Base-by-base conservation (phyloP, 371 early-diverging fungal genomes). In the Basidiobolus heterosporus region DNA sequence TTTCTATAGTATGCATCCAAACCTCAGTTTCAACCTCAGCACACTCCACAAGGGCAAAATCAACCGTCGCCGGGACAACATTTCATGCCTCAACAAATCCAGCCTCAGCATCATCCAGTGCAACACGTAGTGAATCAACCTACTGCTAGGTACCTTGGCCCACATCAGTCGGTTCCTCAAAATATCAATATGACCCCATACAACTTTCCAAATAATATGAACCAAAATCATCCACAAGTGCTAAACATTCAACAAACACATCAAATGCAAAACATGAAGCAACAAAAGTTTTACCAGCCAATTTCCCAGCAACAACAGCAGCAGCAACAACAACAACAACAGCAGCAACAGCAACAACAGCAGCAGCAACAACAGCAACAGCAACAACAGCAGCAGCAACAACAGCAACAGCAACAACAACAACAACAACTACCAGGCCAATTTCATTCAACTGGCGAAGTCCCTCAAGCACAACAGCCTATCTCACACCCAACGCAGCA, bases 291-390 rank as follows among this genome's bases (percentile, higher is more conserved):
- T n/a, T 53, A 52, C 8, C 53, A 49, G 41, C 49, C 55, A 53
- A 15, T 36, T 24, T 47, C 43, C 22, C 51, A 54, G 13, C 54
- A 54, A 14, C 52, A 59, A 8, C 55, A 55, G n/a, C 52, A 49
- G n/a, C 53, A 47, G 6, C 58, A 45, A 16, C 50, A 52, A 4
- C 48, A 43, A 30, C 22, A 35, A 22, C 36, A 6, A 18, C 21
- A 5, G 15, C 19, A 17, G 19, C 24, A 14, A 13, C 40, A 14
- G 18, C 14, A 14, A 17, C 15, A 41, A 43, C 53, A 45, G 17
- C 60, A 42, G 17, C 52, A 44, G 40, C 51, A 48, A n/a, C 54
- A 53, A 2, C 58, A 54, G 11, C 61, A 57, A 2, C 50, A 48
- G 19, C 57, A 54, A 16, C 50, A 54, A 1, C 48, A 46, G 20